A percentile compares a stretch with the other conserved stretches of the same genome.
These are phyloP conservation scores for Jimgerdemannia lactiflua DNA, from an alignment of 192 early-diverging fungal genomes.

Conservation along the genomic window DNA sequence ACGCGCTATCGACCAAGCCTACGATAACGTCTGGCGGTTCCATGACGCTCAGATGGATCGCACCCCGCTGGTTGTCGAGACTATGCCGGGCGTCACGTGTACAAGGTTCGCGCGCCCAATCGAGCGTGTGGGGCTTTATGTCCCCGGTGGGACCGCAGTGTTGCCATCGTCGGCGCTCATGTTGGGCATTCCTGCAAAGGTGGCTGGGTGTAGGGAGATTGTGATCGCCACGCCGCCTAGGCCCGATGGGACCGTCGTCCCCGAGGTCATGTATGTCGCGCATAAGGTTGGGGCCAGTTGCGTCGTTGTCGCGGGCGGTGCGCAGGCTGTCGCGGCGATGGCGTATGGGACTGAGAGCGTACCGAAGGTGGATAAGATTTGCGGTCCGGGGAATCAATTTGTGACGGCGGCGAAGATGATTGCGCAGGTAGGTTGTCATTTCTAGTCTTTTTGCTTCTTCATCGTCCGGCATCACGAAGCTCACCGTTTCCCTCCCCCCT, in stretches of 20 bases:
- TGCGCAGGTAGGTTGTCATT: constrained; percentile 55
- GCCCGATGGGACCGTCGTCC: constrained; percentile 84
- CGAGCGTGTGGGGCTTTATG: constrained; percentile 95
- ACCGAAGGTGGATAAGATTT: constrained; percentile 99
- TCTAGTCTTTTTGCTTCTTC: background rate
- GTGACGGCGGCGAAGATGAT: constrained; percentile 99
- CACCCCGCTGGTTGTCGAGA: constrained; percentile 79
- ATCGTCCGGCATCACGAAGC: background rate
- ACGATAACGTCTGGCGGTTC: constrained; percentile 90
- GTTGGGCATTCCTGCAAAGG: constrained; percentile 96
- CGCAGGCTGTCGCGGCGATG: constrained; percentile 98
- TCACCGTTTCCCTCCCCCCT: background rate
- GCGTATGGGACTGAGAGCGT: constrained; percentile 97
- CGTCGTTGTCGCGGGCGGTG: constrained; percentile 92
- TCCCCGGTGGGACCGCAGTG: constrained; percentile 97
- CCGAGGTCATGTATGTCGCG: constrained; percentile 98
- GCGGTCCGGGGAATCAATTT: constrained; percentile 99
- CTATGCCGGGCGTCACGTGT: constrained; percentile 98
- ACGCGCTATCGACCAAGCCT: constrained; percentile 92
- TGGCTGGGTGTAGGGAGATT: constrained; percentile 94
- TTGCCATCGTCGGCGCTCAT: constrained; percentile 94
- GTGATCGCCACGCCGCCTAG: constrained; percentile 95
- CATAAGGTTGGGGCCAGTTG: constrained; percentile 94
- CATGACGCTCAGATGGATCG: constrained; percentile 87
- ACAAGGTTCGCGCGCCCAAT: constrained; percentile 92